Evolutionary conservation across 495 filamentous ascomycete species (phyloP), one percentile per base, ranked within the genome.

Genomic region (Talaromyces borbonicus): DNA sequence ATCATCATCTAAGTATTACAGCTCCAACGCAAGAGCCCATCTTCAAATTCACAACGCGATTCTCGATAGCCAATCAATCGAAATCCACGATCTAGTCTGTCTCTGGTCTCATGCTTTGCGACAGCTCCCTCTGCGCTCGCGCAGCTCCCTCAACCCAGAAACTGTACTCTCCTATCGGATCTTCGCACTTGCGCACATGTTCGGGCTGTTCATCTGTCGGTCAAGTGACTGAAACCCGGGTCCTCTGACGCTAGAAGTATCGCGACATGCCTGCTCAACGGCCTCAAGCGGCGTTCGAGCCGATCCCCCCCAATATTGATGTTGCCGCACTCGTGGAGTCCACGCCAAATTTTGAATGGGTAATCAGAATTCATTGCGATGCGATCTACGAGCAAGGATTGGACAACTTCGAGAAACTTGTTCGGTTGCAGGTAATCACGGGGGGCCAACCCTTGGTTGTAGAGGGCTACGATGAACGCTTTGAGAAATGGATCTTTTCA

Each of bases 361-460:
- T 84, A 2, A 70, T 75, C 8, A 78, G 86, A 18, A 81, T 95
- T 35, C 78, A 78, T 9, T 84, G 75, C 32, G 75, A 87, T 7
- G 77, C 84, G 55, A 83, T 94, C 37, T 72, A 83, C 42, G 69
- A 78, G 39, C 74, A 85, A 44, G 80, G 83, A 2, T 66, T 83
- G 2, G 79, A 83, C 14, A 73, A 75, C 3, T 90, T 97, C 46
- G 85, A 95, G 60, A 82, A 82, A 53, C 70, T 95, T 4, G 79
- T 95, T 1, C 66, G 80, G 18, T 67, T 83, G 2, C 80, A 90
- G 54, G 88, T 95, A 8, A 79, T 95, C 38, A 67, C 80, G n/a
- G 78, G 80, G 15, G 90, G 90, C 5, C 84, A 81, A 46, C 90
- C 90, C 9, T 67, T 97, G 15, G 85, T 97, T 31, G 79, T 97